These are phyloP conservation scores for Trametes versicolor DNA, from an alignment of 1,284 basidiomycete species.

Conservation along the genomic window DNA sequence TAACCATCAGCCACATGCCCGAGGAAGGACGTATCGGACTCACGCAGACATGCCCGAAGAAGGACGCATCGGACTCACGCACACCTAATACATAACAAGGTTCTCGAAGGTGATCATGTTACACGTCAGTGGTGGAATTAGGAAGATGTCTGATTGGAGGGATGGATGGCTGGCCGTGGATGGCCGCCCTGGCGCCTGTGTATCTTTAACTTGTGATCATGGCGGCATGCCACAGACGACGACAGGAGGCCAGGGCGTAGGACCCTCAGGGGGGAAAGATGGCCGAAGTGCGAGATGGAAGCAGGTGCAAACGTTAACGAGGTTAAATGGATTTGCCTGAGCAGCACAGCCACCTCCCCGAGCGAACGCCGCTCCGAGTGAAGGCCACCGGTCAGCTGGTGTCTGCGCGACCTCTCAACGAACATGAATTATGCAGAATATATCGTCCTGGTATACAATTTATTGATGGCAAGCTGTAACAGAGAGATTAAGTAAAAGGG, in stretches of 20 bases:
- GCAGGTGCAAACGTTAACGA: neutral
- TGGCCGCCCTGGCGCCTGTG: neutral
- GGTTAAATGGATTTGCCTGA: neutral
- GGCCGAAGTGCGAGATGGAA: neutral
- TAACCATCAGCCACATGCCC: neutral
- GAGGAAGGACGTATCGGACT: neutral
- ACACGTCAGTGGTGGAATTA: neutral
- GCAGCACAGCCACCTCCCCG: neutral
- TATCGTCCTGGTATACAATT: no score
- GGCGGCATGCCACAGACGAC: neutral
- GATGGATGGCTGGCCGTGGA: neutral
- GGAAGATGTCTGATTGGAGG: neutral
- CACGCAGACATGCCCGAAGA: neutral
- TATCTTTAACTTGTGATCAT: neutral
- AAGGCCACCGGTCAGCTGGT: no score
- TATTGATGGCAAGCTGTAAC: no score
- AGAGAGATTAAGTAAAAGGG: no score
- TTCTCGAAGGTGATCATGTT: conserved; percentile 8
- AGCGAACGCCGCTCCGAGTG: no score
- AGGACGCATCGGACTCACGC: neutral
- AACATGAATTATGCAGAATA: no score
- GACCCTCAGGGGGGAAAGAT: neutral
- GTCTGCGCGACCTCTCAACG: no score
- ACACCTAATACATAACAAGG: neutral
- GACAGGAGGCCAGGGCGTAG: neutral